Evolutionary conservation across 2,329 filamentous ascomycete genomes (phyloP).

Genomic region (Diaporthe velutina): DNA sequence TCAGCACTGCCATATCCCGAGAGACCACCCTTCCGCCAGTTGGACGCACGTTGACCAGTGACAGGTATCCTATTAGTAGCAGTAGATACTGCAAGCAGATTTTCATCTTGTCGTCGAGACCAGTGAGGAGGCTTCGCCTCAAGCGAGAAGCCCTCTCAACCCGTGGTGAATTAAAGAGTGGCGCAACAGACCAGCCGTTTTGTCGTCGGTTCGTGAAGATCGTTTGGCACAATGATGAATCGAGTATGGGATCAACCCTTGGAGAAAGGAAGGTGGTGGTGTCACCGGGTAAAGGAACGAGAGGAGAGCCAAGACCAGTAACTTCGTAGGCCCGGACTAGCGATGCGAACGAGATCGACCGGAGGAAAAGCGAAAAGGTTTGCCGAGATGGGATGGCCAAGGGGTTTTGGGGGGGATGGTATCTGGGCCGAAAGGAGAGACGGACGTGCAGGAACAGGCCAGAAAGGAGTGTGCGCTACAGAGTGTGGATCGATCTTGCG

Average conservation of each 20-base stretch:
- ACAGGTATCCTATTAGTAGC: slow-evolving; percentile 36
- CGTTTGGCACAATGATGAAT: not conserved
- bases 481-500: slow-evolving; percentile 33
- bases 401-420: slow-evolving; percentile 21
- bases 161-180: slow-evolving; percentile 27
- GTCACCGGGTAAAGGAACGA: slow-evolving; percentile 36
- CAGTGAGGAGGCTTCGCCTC: slow-evolving; percentile 29
- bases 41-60: slow-evolving; percentile 34
- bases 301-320: slow-evolving; percentile 35
- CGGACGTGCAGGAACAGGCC: slow-evolving; percentile 7
- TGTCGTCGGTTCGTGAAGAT: slow-evolving; percentile 18
- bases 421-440: not conserved
- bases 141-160: slow-evolving; percentile 11
- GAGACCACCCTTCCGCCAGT: not conserved
- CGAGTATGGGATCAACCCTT: slow-evolving; percentile 28
- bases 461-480: slow-evolving; percentile 8
- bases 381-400: slow-evolving; percentile 33
- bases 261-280: slow-evolving; percentile 20
- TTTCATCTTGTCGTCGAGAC: slow-evolving; percentile 37
- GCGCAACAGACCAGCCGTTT: slow-evolving; percentile 40
- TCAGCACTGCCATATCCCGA: slow-evolving; percentile 10
- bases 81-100: slow-evolving; percentile 26
- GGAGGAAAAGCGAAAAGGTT: slow-evolving; percentile 11
- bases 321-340: slow-evolving; percentile 32
- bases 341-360: slow-evolving; percentile 34